Base-by-base conservation (phyloP, 164 flowering plant genomes). In the Vitis amurensis region DNA sequence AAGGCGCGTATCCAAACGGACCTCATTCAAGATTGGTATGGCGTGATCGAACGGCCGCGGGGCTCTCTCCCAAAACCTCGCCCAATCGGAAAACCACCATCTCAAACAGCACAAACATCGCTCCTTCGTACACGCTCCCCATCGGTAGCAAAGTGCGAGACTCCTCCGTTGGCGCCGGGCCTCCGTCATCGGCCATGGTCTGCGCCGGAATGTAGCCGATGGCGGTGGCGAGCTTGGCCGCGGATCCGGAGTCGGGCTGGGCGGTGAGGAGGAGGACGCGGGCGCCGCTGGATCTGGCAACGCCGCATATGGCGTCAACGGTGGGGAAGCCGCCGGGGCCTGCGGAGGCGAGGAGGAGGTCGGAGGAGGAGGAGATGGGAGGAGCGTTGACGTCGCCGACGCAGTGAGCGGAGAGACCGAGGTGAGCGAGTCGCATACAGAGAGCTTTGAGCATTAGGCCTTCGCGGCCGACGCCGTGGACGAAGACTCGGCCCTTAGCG, bases 301-400 rank as follows among this genome's bases (percentile, higher is more conserved):
- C 80, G 3, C 83, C 75, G 81, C 95, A 92, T 19, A 94, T 81
- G 12, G 97, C 97, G 16, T 92, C 89, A 48, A 94, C 97, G 77
- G 97, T 92, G 75, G 98, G 68, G 86, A 94, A 89, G 1, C 95
- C 89, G 5, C 98, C 97, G 8, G 97, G 97, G 10, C 98, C 97
- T 10, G 98, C 98, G 5, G 97, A 92, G 74, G 91, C 91, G 69
- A 91, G 64, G 59, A 94, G 91, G 81, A 94, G 94, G 79, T 94
- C 98, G n/a, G 63, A 15, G 63, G 87, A 15, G 61, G 87, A 57
- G 65, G 87, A 44, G 67, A 92, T 89, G 1, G 97, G 97, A 0
- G 97, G 98, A 2, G 97, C 85, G 67, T 93, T 92, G 85, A 94
- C 80, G 85, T 94, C 97, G 75, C 89, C 88, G 48, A 94, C 95